Conservation (phyloP, 495 filamentous ascomycete species). For the Aspergillus heteromorphus region DNA sequence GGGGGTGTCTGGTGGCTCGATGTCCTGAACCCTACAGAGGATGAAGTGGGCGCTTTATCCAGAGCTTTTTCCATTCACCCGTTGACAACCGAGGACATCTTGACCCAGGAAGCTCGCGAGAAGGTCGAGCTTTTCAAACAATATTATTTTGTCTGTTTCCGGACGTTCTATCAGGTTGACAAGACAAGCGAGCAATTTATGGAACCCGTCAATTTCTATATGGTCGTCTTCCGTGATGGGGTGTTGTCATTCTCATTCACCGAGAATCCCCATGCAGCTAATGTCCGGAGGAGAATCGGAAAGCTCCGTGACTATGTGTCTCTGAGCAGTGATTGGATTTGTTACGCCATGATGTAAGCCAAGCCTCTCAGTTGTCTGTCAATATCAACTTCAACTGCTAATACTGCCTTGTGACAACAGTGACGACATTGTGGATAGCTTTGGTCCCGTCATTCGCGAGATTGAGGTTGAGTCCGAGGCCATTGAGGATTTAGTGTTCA, state of each 20-base stretch:
- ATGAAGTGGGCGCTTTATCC: slow-evolving; percentile 82
- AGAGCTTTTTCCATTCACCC: slow-evolving; percentile 91
- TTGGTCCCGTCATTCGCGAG: slow-evolving; percentile 79
- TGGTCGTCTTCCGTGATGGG: slow-evolving; percentile 94
- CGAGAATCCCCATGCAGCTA: slow-evolving; percentile 73
- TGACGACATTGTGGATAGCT: slow-evolving; percentile 96
- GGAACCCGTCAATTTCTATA: slow-evolving; percentile 92
- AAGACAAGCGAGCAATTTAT: slow-evolving; percentile 70
- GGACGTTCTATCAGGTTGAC: slow-evolving; percentile 82
- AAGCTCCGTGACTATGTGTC: slow-evolving; percentile 90
- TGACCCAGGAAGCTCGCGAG: slow-evolving; percentile 88
- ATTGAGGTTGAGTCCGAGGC: slow-evolving; percentile 84
- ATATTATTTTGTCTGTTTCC: slow-evolving; percentile 97
- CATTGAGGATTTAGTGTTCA: slow-evolving; percentile 93
- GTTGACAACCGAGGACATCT: slow-evolving; percentile 89
- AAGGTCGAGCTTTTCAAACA: slow-evolving; percentile 97
- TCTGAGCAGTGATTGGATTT: slow-evolving; percentile 95
- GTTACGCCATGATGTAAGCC: slow-evolving; percentile 92
- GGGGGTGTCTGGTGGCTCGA: slow-evolving; percentile 93
- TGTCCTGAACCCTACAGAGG: slow-evolving; percentile 81
- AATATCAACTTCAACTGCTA: neutral
- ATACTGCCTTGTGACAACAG: slow-evolving; percentile 31
- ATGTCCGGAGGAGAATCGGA: slow-evolving; percentile 87
- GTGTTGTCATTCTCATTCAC: slow-evolving; percentile 89
- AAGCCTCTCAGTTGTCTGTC: slow-evolving; percentile 29